A percentile compares a stretch with the other conserved stretches of the same genome.
These are phyloP conservation scores for Zygosaccharomyces sapae DNA, from an alignment of 1,139 yeast species.

Conservation along the genomic window DNA sequence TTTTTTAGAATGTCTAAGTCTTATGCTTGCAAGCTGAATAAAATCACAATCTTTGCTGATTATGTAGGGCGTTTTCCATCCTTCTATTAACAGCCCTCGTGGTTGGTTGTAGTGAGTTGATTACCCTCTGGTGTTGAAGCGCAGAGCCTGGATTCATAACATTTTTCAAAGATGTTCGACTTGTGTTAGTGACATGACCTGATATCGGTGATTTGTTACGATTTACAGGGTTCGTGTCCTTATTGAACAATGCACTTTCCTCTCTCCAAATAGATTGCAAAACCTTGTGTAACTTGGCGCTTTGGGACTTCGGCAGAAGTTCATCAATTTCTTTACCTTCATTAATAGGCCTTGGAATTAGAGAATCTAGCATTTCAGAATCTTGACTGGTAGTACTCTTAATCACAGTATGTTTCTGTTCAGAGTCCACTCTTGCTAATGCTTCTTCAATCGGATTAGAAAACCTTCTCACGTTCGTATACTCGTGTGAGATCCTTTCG, in stretches of 20 bases:
- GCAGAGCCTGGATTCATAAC: constrained; percentile 20
- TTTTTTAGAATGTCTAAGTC: not conserved
- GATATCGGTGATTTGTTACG: constrained; percentile 13
- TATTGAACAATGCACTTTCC: constrained; percentile 28
- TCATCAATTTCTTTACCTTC: constrained; percentile 20
- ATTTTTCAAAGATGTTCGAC: constrained; percentile 24
- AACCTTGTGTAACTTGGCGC: constrained; percentile 26
- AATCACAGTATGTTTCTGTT: constrained; percentile 13
- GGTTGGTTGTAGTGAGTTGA: constrained; percentile 33
- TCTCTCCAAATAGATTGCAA: constrained; percentile 33
- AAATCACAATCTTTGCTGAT: constrained; percentile 20
- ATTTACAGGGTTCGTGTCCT: constrained; percentile 26
- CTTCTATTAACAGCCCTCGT: constrained; percentile 36
- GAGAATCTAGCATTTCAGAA: constrained; percentile 9
- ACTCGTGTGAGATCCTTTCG: constrained; percentile 72
- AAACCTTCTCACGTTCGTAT: constrained; percentile 63
- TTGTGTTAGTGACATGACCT: constrained; percentile 10
- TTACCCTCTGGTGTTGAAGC: constrained; percentile 27
- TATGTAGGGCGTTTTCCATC: constrained; percentile 26
- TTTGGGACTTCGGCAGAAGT: constrained; percentile 22
- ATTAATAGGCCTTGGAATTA: constrained; percentile 11
- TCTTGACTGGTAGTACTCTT: constrained; percentile 11
- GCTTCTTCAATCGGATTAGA: constrained; percentile 66
- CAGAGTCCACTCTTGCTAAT: constrained; percentile 43
- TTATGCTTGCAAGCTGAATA: not conserved